Base-by-base conservation (phyloP, 2,329 filamentous ascomycete species). In the Coniosporium tulheliwenetii region DNA sequence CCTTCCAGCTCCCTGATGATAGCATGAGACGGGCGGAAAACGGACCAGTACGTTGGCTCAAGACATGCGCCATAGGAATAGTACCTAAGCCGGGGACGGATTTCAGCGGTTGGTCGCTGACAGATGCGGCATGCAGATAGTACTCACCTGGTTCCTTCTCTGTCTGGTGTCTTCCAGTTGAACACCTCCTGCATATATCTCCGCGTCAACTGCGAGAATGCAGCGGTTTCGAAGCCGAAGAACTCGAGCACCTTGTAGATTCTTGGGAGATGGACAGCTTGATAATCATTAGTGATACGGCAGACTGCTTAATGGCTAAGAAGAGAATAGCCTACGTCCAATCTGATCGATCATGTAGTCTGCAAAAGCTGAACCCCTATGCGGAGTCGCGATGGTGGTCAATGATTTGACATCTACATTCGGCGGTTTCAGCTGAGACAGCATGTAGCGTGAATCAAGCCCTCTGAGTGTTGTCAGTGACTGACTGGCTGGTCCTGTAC, bases 391-490 rank as follows among this genome's bases (percentile, higher is more conserved):
- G 43, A 79, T 69, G 0, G 75, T 79, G 1, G 75, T 79, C 47
- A 79, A 55, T 0, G 74, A 78, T 32, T 86, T 68, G 44, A 94
- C 82, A 54, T 84, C 85, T 47, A 94, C 84, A 39, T 78, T 73
- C 2, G 62, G 60, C 8, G 73, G 73, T 39, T 66, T 64, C 15
- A 79, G 57, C 35, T 60, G 65, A 44, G 70, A 76, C 48, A 79
- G 75, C 71, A 79, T 77, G 48, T 77, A 77, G 43, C 75, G 65
- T 30, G 75, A 67, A 52, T 79, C 75, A 39, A 79, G 67, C 8
- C 75, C 75, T 41, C 75, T 76, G 49, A 2, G 29, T 26, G 19
- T 7, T 26, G 19, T 26, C 19, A 26, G 19, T 26, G 19, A 26
- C 19, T 26, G 7, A 7, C 19, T 26, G 19, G 19, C 19, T 7